Evolutionary conservation across 2,329 filamentous ascomycete species (phyloP).

Genomic region (Alternaria arbusti): DNA sequence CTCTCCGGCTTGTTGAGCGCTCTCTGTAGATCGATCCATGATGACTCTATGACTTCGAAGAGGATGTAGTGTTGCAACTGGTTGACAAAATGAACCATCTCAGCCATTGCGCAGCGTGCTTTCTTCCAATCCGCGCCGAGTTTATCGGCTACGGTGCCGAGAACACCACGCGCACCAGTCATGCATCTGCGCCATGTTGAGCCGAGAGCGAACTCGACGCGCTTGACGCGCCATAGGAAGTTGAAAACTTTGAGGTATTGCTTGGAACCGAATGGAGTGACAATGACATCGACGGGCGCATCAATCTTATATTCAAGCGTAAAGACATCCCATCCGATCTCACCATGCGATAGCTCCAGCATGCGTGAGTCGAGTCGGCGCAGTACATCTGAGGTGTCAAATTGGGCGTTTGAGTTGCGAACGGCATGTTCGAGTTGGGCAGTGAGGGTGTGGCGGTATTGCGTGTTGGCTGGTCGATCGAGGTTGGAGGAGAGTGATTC

Average conservation of each 20-base stretch:
- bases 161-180: slow-evolving; percentile 90
- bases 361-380: slow-evolving; percentile 94
- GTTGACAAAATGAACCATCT: slow-evolving; percentile 98
- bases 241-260: slow-evolving; percentile 99
- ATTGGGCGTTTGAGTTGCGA: slow-evolving; percentile 94
- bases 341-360: slow-evolving; percentile 93
- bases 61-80: slow-evolving; percentile 98
- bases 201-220: slow-evolving; percentile 90
- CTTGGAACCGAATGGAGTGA: slow-evolving; percentile 92
- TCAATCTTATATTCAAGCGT: slow-evolving; percentile 99
- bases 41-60: slow-evolving; percentile 97
- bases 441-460: slow-evolving; percentile 95
- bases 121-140: slow-evolving; percentile 86
- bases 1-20: slow-evolving; percentile 83
- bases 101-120: slow-evolving; percentile 85
- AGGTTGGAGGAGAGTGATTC: slow-evolving; percentile 92
- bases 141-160: slow-evolving; percentile 75
- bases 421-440: slow-evolving; percentile 98
- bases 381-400: slow-evolving; percentile 89
- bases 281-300: slow-evolving; percentile 93
- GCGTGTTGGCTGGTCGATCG: slow-evolving; percentile 92
- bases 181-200: slow-evolving; percentile 95
- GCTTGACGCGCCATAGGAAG: slow-evolving; percentile 97
- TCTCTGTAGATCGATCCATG: slow-evolving; percentile 88
- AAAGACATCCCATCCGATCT: slow-evolving; percentile 99